Base-by-base conservation (phyloP, 805 yeast species). In the Kodamaea laetipori region DNA sequence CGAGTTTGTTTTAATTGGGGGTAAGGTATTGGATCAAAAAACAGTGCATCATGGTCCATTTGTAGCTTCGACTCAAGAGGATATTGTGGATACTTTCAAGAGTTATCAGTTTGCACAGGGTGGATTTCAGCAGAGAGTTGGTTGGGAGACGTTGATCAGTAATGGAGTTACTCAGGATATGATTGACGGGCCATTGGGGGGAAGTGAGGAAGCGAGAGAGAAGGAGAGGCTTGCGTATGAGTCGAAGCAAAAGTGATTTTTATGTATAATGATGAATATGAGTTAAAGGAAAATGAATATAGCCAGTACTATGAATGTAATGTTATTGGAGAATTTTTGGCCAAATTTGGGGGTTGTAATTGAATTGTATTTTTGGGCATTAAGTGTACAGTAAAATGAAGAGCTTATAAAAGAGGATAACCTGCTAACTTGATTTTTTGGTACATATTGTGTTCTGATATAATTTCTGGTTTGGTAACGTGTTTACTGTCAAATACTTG, bases 21-120 rank as follows among this genome's bases (percentile, higher is more conserved):
- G 96, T 45, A 64, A 85, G 59, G 76, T 77, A 13, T 67, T 87
- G 43, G 77, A 86, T 52, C 96, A 88, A 67, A 77, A 80, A 15
- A 73, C 86, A 44, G 85, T 87, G 24, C 97, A 89, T 58, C 84
- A 89, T 60, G 97, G 97, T n/a, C 97, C 97, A 10, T 90, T 90
- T 58, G 97, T 90, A 13, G 92, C 86, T 6, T 67, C 84, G 17
- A 72, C 74, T 43, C 85, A 81, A 41, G 79, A 78, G 49, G 82
- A 90, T 47, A 74, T 21, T 21, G 8, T 21, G 8, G 24, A 21
- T 21, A 8, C 24, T 8, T 6, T 21, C 24, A 6, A 8, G 8
- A 21, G 24, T 21, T 90, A 84, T 61, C 92, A 84, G 63, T 60
- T 66, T 39, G 84, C 80, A 44, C 63, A 67, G 19, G 83, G 84